Conservation (phyloP, 2,329 filamentous ascomycete species). For the Plenodomus biglobosus region DNA sequence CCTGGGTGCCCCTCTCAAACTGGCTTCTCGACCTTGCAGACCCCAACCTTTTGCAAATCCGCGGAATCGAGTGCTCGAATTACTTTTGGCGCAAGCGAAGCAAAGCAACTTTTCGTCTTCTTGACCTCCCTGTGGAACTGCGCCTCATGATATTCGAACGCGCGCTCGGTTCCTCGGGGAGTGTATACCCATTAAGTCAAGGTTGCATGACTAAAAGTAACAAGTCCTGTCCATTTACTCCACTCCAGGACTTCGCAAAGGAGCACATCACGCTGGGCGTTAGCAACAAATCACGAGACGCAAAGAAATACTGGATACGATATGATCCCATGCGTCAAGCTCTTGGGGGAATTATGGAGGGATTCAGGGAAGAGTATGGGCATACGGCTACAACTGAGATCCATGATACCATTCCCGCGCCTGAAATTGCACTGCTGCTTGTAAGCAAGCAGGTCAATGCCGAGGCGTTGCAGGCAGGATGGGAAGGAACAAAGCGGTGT, state of each 20-base stretch:
- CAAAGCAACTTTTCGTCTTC: constrained; percentile 1
- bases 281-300: no score
- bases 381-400: no score
- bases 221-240: no score
- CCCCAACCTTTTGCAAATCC: background rate
- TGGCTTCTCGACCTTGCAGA: constrained; percentile 2
- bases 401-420: no score
- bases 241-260: no score
- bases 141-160: constrained; percentile 4
- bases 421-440: no score
- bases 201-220: no score
- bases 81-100: background rate
- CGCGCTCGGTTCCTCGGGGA: background rate
- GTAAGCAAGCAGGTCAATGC: constrained; percentile 2
- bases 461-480: constrained; percentile 2
- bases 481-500: constrained; percentile 2
- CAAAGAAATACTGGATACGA: no score
- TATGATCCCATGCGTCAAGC: no score
- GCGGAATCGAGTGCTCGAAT: background rate
- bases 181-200: background rate
- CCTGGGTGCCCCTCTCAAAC: background rate
- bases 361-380: no score
- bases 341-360: no score
- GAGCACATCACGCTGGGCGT: no score
- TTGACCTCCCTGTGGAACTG: constrained; percentile 4